These are phyloP conservation scores for Quercus glauca DNA, from an alignment of 306 rosid species.

Conservation along the genomic window DNA sequence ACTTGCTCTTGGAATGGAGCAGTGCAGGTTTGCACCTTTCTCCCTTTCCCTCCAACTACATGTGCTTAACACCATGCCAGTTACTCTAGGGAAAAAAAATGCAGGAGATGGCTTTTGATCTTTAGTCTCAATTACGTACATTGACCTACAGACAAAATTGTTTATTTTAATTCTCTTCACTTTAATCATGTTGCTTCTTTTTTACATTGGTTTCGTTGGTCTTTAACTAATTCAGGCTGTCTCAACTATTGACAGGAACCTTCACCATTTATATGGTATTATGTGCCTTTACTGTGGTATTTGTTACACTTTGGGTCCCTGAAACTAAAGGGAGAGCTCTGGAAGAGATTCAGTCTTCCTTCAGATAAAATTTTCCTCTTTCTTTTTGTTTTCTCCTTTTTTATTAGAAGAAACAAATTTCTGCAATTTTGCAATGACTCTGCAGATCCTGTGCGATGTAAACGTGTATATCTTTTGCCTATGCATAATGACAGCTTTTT, in stretches of 20 bases:
- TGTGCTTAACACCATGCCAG: not conserved
- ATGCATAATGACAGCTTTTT: conserved; percentile 14
- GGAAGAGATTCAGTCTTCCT: conserved; percentile 86
- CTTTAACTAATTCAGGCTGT: conserved; percentile 15
- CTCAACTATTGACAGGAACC: conserved; percentile 61
- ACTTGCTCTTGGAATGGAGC: conserved; percentile 84
- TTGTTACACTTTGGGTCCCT: conserved; percentile 80
- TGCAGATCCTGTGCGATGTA: not conserved
- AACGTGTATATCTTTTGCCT: not conserved
- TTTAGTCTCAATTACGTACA: not conserved
- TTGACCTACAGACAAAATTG: not conserved
- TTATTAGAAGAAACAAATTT: conserved; percentile 12
- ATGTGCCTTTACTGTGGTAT: conserved; percentile 56
- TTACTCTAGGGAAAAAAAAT: not conserved
- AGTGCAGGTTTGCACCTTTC: conserved; percentile 62
- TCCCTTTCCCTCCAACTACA: not conserved
- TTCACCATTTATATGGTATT: conserved; percentile 70
- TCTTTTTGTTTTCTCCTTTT: not conserved
- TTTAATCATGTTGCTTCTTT: not conserved
- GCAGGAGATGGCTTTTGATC: not conserved
- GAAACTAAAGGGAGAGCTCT: conserved; percentile 93
- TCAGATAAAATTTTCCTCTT: conserved; percentile 58
- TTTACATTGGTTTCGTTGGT: not conserved
- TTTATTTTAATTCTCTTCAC: not conserved
- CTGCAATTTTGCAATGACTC: conserved; percentile 14